Evolutionary conservation across 2,329 filamentous ascomycete species (phyloP), one percentile per base, ranked within the genome.

Genomic region (Fusarium acutatum): DNA sequence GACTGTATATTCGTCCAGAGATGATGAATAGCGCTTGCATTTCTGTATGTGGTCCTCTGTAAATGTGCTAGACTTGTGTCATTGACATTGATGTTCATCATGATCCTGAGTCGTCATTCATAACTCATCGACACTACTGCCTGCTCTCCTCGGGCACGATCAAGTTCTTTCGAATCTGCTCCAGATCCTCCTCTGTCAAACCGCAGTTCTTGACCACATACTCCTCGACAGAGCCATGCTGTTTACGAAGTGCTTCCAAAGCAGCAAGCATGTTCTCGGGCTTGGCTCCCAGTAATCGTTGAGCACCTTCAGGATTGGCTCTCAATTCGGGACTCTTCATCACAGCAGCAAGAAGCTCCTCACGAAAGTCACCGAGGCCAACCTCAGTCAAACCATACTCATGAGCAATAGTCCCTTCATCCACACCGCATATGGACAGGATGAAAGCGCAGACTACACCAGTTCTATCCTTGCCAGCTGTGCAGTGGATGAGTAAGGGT

Each of bases 391-490:
- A 83, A 22, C 86, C 84, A 79, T 95, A 95, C 80, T 95, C 93
- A 15, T 86, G 81, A 0, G 91, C 91, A n/a, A 93, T 86, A 8
- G 82, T 79, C 38, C 88, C 83, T 71, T 90, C 86, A 3, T 85
- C 81, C 0, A 93, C 90, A 8, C 90, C 90, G 14, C 90, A 90
- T 34, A 94, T 84, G 32, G 87, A 82, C 43, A 94, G 84, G 14
- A 95, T 79, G 44, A 95, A 75, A 7, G 91, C 93, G 54, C 89
- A 88, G 49, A 94, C 82, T 9, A 95, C 86, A 5, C 93, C 93
- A 0, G 93, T 95, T 47, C 93, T 86, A 80, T 95, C 93, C 81
- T 95, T 95, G 18, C 93, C 93, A 0, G 91, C 92, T 0, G 92
- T 93, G 80, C 93, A 95, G 78, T 95, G 92, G 13, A 94, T 83